phyloP scores from a whole-genome alignment of 257 asterid genomes.

The Plantago ovata region DNA sequence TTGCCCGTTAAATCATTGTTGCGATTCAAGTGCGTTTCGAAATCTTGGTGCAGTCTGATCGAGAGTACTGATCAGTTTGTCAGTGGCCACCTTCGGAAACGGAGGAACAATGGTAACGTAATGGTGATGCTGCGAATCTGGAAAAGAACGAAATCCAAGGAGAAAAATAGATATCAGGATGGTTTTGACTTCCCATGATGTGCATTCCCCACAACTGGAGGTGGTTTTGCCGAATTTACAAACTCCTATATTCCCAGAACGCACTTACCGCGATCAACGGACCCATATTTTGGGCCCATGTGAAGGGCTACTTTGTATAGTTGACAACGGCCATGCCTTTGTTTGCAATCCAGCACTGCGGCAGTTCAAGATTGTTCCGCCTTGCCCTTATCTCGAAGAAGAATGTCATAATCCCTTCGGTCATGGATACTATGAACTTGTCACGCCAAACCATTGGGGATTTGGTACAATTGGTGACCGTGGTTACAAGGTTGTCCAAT shows the following conservation, averaged over 20 bases:
- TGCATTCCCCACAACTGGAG: background rate
- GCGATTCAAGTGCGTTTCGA: background rate
- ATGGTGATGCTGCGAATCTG: background rate
- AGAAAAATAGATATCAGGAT: background rate
- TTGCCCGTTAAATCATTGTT: conserved; percentile 2
- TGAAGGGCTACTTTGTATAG: background rate
- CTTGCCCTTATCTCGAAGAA: background rate
- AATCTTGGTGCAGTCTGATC: background rate
- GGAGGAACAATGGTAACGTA: background rate
- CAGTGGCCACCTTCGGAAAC: background rate
- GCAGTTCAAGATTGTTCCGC: background rate
- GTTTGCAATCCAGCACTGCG: conserved; percentile 7
- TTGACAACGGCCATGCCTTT: background rate
- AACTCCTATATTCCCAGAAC: background rate
- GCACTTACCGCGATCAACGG: too few species aligned
- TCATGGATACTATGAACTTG: too few species aligned
- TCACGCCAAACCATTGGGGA: background rate
- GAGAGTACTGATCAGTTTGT: background rate
- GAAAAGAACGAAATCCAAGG: too few species aligned
- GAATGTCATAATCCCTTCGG: too few species aligned
- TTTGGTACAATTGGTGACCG: conserved; percentile 6
- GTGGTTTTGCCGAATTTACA: background rate
- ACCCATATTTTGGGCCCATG: background rate
- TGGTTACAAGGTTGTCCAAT: conserved; percentile 11
- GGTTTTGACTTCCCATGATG: background rate